These are phyloP conservation scores for Angomonas ambiguus DNA, from an alignment of 208 protist genomes.

Conservation along the genomic window DNA sequence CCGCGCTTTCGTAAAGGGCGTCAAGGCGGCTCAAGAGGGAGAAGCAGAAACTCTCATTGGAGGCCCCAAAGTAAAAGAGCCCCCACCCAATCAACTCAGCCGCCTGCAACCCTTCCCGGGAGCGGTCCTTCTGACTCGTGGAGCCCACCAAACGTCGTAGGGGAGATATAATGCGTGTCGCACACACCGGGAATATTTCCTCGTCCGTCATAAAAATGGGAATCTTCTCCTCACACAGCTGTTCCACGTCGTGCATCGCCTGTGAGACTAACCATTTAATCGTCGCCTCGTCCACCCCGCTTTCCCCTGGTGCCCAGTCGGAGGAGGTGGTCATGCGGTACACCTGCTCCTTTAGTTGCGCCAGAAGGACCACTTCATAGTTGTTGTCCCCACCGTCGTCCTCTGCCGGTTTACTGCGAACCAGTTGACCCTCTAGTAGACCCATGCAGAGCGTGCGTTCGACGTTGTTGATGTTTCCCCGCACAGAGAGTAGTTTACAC, in stretches of 20 bases:
- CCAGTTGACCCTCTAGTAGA: conserved; percentile 50
- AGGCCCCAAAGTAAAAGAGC: conserved; percentile 10
- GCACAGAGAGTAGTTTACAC: conserved; percentile 41
- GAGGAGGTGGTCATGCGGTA: conserved; percentile 28
- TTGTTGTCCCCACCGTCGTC: neutral
- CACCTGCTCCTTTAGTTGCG: conserved; percentile 25
- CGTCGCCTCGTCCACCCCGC: conserved; percentile 37
- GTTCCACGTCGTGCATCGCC: conserved; percentile 50
- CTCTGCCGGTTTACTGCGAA: neutral
- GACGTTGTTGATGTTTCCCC: conserved; percentile 25
- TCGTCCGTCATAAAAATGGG: conserved; percentile 10
- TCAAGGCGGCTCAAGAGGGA: conserved; percentile 12
- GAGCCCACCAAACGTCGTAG: conserved; percentile 2
- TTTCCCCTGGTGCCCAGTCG: conserved; percentile 20
- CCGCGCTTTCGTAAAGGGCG: conserved; percentile 5
- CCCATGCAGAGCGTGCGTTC: conserved; percentile 60
- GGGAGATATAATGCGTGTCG: conserved; percentile 3
- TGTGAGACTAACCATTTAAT: conserved; percentile 51
- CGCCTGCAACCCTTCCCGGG: conserved; percentile 10
- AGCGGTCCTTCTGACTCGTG: neutral
- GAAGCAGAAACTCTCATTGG: conserved; percentile 16
- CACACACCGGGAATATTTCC: conserved; percentile 16
- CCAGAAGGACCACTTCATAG: neutral
- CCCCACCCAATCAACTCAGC: conserved; percentile 15
- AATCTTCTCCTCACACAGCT: conserved; percentile 21